Evolutionary conservation across 345 rosid genomes (phyloP).

Genomic region (Tarenaya hassleriana): DNA sequence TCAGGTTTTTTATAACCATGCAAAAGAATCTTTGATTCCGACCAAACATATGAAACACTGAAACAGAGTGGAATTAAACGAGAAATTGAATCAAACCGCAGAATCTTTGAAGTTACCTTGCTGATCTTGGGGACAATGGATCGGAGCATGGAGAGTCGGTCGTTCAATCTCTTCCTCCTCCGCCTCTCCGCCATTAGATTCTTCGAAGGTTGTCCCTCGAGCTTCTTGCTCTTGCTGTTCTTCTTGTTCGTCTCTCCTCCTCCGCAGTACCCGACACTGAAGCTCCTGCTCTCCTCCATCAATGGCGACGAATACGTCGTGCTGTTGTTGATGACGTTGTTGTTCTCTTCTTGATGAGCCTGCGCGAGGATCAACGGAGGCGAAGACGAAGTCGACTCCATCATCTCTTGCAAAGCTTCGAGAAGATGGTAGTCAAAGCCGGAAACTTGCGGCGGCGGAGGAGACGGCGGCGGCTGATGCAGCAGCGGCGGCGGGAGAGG

Average conservation of each 20-base stretch:
- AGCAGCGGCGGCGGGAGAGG: constrained; percentile 27
- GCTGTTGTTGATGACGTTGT: not conserved
- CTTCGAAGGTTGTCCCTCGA: constrained; percentile 89
- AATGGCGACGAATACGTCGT: constrained; percentile 35
- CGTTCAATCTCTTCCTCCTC: constrained; percentile 75
- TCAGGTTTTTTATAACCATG: not conserved
- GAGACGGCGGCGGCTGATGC: constrained; percentile 29
- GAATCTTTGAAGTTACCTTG: constrained; percentile 42
- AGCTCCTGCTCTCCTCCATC: constrained; percentile 39
- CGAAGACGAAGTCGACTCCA: constrained; percentile 33
- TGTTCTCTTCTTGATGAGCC: constrained; percentile 22
- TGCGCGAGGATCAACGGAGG: constrained; percentile 21
- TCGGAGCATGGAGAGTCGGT: constrained; percentile 80
- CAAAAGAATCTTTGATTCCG: too few species aligned
- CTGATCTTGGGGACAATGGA: constrained; percentile 94
- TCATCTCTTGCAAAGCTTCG: constrained; percentile 35
- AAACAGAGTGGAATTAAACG: not conserved
- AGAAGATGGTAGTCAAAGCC: constrained; percentile 41
- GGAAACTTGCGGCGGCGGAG: constrained; percentile 25
- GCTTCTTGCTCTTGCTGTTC: constrained; percentile 44
- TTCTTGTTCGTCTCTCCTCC: constrained; percentile 25
- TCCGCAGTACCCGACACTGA: constrained; percentile 36
- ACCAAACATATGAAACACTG: not conserved
- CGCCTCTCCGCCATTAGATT: constrained; percentile 89
- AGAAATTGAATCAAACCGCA: not conserved